phyloP scores from a whole-genome alignment of 768 basidiomycete genomes.

The Suillus hirtellus region DNA sequence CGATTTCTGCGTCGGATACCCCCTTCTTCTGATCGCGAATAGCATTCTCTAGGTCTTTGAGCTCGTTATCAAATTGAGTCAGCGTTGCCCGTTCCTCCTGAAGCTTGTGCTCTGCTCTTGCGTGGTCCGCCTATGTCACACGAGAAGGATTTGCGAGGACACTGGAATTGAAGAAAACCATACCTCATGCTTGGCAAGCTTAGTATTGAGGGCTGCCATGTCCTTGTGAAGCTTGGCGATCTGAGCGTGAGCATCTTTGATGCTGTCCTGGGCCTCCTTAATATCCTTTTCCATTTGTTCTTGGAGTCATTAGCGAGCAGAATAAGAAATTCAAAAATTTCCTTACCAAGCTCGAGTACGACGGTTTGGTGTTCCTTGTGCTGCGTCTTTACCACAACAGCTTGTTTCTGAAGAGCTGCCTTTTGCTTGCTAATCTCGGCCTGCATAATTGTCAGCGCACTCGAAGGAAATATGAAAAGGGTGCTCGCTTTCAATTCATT shows the following conservation, averaged over 20 bases:
- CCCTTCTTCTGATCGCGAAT: slow-evolving; percentile 82
- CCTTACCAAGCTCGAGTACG: slow-evolving; percentile 81
- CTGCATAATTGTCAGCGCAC: slow-evolving; percentile 37
- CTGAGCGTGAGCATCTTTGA: slow-evolving; percentile 37
- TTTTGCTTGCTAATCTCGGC: slow-evolving; percentile 81
- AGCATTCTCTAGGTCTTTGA: slow-evolving; percentile 77
- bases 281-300: slow-evolving; percentile 36
- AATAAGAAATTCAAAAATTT: background rate
- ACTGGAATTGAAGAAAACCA: background rate
- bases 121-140: slow-evolving; percentile 48
- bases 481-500: slow-evolving; percentile 81
- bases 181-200: slow-evolving; percentile 38
- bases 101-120: slow-evolving; percentile 68
- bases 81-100: slow-evolving; percentile 87
- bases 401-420: slow-evolving; percentile 75
- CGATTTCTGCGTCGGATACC: slow-evolving; percentile 65
- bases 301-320: slow-evolving; percentile 5
- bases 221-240: slow-evolving; percentile 62
- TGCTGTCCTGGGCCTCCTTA: slow-evolving; percentile 21
- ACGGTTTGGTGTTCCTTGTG: slow-evolving; percentile 92
- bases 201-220: slow-evolving; percentile 54
- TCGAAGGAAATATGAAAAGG: background rate
- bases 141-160: background rate
- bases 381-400: slow-evolving; percentile 76
- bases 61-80: slow-evolving; percentile 83